Evolutionary conservation across 371 early-diverging fungal species (phyloP), one percentile per base, ranked within the genome.

Genomic region (Mucor indicus): DNA sequence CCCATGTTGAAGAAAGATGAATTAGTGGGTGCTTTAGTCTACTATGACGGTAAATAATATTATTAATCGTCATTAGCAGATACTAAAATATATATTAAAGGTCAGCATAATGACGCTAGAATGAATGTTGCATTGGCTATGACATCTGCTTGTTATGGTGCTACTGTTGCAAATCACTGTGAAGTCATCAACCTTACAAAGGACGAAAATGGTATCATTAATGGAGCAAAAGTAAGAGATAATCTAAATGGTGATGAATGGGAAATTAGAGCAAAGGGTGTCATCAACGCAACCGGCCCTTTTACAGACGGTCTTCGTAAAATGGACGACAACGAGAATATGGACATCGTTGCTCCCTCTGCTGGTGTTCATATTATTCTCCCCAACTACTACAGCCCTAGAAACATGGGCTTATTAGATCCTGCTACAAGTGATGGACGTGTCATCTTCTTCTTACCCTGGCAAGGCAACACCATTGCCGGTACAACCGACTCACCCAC

Each of bases 401-500:
- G 87, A 41, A 84, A 92, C 69, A 95, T 98, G 95, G 99, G 99
- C 36, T 71, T 99, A 49, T 62, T 99, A 39, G 97, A 99, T 71
- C 98, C 98, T 12, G 81, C 84, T n/a, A 99, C 99, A 3, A 87
- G 85, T 53, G 99, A 99, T 75, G 96, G 96, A 12, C 89, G 99
- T 62, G 97, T 99, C 29, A 90, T 99, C 47, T 99, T 98, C 85
- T 93, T 99, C 67, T 65, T 99, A 55, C 99, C 99, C 6, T 99
- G 98, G 98, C 90, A 96, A 68, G 96, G 95, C 27, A 90, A 90
- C 69, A 86, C 89, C 24, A 90, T 99, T 61, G 98, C 95, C 15
- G 99, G 99, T 31, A 96, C 98, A 16, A 99, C 99, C n/a, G 99
- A 99, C 65, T 89, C 90, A 17, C 91, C 87, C 16, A 87, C 93